These are phyloP conservation scores for Musa beccarii DNA, from an alignment of 176 grass and related monocot species.

Conservation along the genomic window DNA sequence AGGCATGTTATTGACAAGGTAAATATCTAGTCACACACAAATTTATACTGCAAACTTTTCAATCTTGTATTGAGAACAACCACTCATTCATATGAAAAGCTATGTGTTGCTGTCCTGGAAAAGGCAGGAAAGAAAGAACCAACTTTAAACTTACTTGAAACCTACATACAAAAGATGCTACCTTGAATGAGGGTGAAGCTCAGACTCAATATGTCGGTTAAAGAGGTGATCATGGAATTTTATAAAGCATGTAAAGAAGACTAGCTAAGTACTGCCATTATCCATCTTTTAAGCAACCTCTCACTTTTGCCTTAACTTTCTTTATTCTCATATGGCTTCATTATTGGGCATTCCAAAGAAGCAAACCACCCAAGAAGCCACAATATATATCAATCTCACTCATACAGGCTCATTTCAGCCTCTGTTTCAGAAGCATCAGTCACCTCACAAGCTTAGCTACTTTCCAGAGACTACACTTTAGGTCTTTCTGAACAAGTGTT, in stretches of 20 bases:
- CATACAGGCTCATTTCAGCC: neutral
- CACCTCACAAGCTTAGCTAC: neutral
- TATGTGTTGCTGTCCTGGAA: neutral
- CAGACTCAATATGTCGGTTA: neutral
- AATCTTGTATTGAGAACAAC: neutral
- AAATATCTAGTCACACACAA: neutral
- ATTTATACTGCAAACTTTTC: neutral
- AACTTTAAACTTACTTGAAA: neutral
- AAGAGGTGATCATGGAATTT: neutral
- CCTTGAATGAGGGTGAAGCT: neutral
- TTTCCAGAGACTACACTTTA: neutral
- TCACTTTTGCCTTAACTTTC: neutral
- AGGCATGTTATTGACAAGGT: neutral
- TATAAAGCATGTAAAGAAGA: neutral
- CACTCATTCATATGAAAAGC: too few relatives aligned
- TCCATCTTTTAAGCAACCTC: neutral
- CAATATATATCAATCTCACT: neutral
- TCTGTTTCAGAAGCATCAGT: neutral
- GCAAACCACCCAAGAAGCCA: neutral
- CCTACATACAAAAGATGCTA: slow-evolving; percentile 4
- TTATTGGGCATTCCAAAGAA: neutral
- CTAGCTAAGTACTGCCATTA: neutral
- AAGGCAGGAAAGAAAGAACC: neutral
- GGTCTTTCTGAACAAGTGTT: neutral
- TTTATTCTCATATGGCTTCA: neutral